phyloP scores from a whole-genome alignment of 2,329 filamentous ascomycete species.

The Juglanconis sp. region DNA sequence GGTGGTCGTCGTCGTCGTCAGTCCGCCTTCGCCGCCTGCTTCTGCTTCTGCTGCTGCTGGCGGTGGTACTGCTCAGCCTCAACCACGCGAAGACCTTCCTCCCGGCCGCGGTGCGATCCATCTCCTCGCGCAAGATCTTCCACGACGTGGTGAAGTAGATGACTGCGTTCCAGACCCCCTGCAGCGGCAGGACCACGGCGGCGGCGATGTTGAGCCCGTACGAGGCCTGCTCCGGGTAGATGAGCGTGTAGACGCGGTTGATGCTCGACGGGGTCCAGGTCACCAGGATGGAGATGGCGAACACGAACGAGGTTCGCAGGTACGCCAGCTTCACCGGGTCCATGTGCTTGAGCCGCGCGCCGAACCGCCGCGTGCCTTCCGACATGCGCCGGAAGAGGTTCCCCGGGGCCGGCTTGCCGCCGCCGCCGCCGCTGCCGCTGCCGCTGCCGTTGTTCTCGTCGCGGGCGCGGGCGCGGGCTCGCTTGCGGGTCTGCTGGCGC shows the following conservation, averaged over 20 bases:
- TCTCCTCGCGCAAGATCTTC: constrained; percentile 28
- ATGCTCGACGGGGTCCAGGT: constrained; percentile 67
- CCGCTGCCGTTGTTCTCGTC: not conserved
- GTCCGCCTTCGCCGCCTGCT: no score
- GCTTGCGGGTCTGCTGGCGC: not conserved
- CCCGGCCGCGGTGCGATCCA: constrained; percentile 8
- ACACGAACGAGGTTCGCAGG: constrained; percentile 58
- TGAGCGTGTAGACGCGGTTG: constrained; percentile 70
- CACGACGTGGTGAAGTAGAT: constrained; percentile 71
- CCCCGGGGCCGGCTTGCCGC: constrained; percentile 1
- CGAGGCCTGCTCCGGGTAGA: constrained; percentile 48
- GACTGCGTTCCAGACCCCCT: constrained; percentile 77
- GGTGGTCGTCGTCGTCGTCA: no score
- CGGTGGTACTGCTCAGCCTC: not conserved
- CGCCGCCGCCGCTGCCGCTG: not conserved
- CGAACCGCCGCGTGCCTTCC: constrained; percentile 20
- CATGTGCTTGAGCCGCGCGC: constrained; percentile 35
- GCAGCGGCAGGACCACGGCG: constrained; percentile 70
- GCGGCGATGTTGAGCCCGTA: constrained; percentile 68
- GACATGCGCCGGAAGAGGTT: constrained; percentile 18
- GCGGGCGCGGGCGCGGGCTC: not conserved
- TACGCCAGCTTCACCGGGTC: constrained; percentile 61
- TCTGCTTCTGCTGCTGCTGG: not conserved
- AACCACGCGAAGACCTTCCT: not conserved
- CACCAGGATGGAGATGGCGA: constrained; percentile 57